Conservation (phyloP, 2,329 filamentous ascomycete genomes). For the Trichoderma simmonsii region DNA sequence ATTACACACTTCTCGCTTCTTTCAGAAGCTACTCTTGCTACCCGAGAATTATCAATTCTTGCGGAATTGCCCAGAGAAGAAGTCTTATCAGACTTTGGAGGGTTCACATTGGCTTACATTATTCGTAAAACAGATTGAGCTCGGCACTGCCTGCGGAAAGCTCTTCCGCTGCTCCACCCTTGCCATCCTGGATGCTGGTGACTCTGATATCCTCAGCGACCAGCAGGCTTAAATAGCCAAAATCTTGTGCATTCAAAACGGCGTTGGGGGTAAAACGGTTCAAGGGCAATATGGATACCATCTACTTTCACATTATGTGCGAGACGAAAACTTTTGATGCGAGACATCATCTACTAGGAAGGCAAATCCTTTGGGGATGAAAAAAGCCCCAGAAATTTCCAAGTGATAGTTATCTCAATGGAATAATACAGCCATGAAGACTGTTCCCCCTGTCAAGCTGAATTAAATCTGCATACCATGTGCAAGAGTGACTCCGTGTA, state of each 20-base stretch:
- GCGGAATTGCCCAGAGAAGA: conserved; percentile 79
- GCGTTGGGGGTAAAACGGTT: conserved; percentile 44
- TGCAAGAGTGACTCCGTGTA: not conserved
- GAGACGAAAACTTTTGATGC: conserved; percentile 28
- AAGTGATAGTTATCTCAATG: conserved; percentile 30
- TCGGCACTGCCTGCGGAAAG: conserved; percentile 98
- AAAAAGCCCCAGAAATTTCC: not conserved
- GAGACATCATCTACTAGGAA: conserved; percentile 25
- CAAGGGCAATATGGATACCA: conserved; percentile 37
- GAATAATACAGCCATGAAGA: conserved; percentile 38
- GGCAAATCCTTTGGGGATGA: conserved; percentile 15
- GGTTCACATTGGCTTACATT: conserved; percentile 64
- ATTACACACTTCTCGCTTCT: conserved; percentile 9
- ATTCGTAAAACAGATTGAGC: conserved; percentile 71
- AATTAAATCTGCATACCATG: not conserved
- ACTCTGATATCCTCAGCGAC: conserved; percentile 94
- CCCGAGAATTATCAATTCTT: conserved; percentile 27
- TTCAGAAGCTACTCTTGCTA: conserved; percentile 22
- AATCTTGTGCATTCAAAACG: conserved; percentile 32
- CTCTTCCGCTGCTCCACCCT: conserved; percentile 98
- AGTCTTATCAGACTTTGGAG: conserved; percentile 84
- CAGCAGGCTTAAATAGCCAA: conserved; percentile 55
- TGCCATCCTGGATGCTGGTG: conserved; percentile 93
- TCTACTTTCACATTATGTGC: conserved; percentile 27
- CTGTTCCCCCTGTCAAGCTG: conserved; percentile 28